Base-by-base conservation (phyloP, 345 rosid species). In the Raphanus raphanistrum region DNA sequence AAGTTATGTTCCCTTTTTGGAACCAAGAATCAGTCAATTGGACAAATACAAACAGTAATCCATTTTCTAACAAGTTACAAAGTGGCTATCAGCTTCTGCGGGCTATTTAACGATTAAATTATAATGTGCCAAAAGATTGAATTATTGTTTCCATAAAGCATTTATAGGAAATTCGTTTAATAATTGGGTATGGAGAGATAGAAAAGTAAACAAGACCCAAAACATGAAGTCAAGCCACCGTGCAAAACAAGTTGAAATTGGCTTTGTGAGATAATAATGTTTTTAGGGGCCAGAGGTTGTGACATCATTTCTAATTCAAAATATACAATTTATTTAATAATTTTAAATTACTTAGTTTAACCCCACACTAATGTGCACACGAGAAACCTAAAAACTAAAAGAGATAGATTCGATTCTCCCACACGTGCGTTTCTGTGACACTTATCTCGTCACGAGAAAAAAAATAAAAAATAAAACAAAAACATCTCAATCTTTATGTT, bases 211-310 rank as follows among this genome's bases (percentile, higher is more conserved):
- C 54, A 33, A 68, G 58, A 79, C 28, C 68, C 33, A 69, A 60
- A 41, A 52, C 6, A 33, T 41, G 70, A 70, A 80, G 83, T 80
- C 83, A 80, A 75, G 83, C 83, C 83, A 80, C 79, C 83, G 79
- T 80, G 79, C 79, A 80, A 70, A 63, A 75, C 83, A 80, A 80
- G 76, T 80, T 73, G 78, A 54, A 79, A 68, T 50, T 79, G 65
- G 17, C 48, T 73, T 72, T 43, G 31, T 54, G 29, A 15, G 31
- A 66, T 66, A 31, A 2, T 21, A 17, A 55, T 36, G 43, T 55
- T 25, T 7, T 55, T 54, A 7, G 59, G 9, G 59, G 59, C 2
- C 60, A 54, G 60, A 21, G 8, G 57, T 67, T 79, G 21, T 54
- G 31, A 31, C 70, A 66, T 66, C 9, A 4, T 38, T 63, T 64